phyloP scores from a whole-genome alignment of 2,329 filamentous ascomycete species.

The Colletotrichum tabaci region DNA sequence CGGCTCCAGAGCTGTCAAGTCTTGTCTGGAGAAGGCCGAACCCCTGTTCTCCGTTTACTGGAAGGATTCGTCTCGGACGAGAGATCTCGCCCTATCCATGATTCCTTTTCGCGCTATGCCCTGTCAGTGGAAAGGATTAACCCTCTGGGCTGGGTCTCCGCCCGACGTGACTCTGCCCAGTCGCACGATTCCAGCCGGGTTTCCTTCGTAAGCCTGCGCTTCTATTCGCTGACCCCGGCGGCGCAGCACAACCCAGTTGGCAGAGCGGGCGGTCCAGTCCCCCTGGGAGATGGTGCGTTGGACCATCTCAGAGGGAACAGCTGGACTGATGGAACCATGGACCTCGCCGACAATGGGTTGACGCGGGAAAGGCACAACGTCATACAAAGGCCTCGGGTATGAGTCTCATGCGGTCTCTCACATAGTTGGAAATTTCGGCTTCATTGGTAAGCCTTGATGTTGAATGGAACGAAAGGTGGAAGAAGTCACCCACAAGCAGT shows the following conservation, averaged over 20 bases:
- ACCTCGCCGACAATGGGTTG: slow-evolving; percentile 10
- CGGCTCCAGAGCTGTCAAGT: slow-evolving; percentile 16
- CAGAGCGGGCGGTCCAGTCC: slow-evolving; percentile 19
- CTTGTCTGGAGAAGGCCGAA: neutral
- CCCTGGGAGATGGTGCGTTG: slow-evolving; percentile 16
- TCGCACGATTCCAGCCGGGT: slow-evolving; percentile 31
- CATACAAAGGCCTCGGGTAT: neutral
- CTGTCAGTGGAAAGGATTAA: slow-evolving; percentile 17
- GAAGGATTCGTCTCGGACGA: slow-evolving; percentile 19
- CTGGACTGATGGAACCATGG: slow-evolving; percentile 24
- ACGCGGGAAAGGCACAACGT: neutral
- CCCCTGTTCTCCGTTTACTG: slow-evolving; percentile 9
- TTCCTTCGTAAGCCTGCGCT: slow-evolving; percentile 21
- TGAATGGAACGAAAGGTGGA: too few species aligned
- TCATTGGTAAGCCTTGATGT: too few species aligned
- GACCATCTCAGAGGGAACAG: neutral
- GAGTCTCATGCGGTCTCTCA: too few species aligned
- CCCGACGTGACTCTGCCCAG: slow-evolving; percentile 24
- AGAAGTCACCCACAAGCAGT: too few species aligned
- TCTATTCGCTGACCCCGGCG: slow-evolving; percentile 12
- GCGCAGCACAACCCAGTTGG: slow-evolving; percentile 21
- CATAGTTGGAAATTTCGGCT: neutral
- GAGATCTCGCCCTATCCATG: slow-evolving; percentile 5
- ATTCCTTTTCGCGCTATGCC: slow-evolving; percentile 1
- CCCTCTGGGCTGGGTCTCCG: slow-evolving; percentile 9